Conservation (phyloP, 139 green algal species). For the Monoraphidium neglectum region DNA sequence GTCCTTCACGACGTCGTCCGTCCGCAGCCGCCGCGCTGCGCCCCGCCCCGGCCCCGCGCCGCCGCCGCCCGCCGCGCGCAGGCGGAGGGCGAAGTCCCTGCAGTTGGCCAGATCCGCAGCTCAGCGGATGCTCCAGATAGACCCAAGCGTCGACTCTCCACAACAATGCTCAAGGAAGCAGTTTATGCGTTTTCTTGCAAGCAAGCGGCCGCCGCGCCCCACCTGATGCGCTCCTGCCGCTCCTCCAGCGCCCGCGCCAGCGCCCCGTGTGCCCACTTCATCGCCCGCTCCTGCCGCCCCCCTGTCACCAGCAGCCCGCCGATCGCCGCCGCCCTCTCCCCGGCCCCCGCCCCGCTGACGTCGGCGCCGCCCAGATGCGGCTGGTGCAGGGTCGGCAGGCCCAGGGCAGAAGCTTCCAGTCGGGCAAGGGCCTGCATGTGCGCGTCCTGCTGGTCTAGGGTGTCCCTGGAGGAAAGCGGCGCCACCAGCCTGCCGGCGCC, state of each 20-base stretch:
- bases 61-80: constrained; percentile 37
- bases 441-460: constrained; percentile 36
- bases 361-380: background rate
- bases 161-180: no score
- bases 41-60: constrained; percentile 21
- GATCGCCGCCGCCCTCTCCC: background rate
- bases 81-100: constrained; percentile 43
- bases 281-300: constrained; percentile 22
- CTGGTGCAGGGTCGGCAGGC: background rate
- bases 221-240: constrained; percentile 48
- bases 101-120: background rate
- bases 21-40: background rate
- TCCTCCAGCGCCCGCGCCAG: constrained; percentile 47
- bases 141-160: no score
- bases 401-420: constrained; percentile 15
- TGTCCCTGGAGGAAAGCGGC: constrained; percentile 39
- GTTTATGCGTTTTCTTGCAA: no score
- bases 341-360: background rate
- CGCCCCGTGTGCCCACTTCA: constrained; percentile 26
- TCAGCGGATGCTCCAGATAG: no score
- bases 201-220: no score
- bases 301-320: background rate
- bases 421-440: constrained; percentile 39
- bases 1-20: constrained; percentile 22
- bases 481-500: constrained; percentile 3